These are phyloP conservation scores for Hemerocallis citrina DNA, from an alignment of 106 monocot genomes.

Conservation along the genomic window DNA sequence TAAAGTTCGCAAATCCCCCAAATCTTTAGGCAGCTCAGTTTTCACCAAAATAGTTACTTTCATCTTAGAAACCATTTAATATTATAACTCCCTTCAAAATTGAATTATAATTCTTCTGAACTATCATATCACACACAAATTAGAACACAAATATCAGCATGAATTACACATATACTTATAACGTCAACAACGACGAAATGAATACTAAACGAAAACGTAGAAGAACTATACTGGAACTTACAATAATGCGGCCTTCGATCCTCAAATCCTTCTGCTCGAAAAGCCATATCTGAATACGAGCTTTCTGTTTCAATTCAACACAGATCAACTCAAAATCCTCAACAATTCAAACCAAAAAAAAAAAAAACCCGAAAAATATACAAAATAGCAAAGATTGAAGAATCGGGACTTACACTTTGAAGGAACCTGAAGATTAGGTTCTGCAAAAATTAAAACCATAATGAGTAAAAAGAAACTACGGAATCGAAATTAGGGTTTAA, in stretches of 20 bases:
- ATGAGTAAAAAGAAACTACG: background rate
- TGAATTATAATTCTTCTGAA: no score
- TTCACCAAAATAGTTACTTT: no score
- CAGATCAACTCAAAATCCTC: no score
- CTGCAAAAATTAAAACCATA: conserved; percentile 21
- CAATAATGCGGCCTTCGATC: conserved; percentile 80
- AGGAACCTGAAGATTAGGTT: conserved; percentile 98
- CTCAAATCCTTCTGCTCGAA: conserved; percentile 84
- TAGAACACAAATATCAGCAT: no score
- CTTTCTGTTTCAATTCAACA: conserved; percentile 59
- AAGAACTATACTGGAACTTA: conserved; percentile 10
- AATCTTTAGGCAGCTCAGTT: no score
- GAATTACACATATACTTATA: no score
- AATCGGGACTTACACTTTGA: conserved; percentile 64
- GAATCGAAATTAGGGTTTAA: background rate
- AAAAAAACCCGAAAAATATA: background rate
- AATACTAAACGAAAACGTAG: no score
- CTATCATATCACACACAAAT: no score
- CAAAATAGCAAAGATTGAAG: background rate
- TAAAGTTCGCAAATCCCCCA: no score
- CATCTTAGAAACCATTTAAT: no score
- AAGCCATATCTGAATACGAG: conserved; percentile 82
- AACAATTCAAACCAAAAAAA: background rate
- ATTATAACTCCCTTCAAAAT: no score
- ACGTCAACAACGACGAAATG: no score